Percentiles rank a stretch among this genome's conserved stretches.
Evolutionary conservation across 1,139 yeast species (phyloP).

Genomic region (Suhomyces anneliseae): DNA sequence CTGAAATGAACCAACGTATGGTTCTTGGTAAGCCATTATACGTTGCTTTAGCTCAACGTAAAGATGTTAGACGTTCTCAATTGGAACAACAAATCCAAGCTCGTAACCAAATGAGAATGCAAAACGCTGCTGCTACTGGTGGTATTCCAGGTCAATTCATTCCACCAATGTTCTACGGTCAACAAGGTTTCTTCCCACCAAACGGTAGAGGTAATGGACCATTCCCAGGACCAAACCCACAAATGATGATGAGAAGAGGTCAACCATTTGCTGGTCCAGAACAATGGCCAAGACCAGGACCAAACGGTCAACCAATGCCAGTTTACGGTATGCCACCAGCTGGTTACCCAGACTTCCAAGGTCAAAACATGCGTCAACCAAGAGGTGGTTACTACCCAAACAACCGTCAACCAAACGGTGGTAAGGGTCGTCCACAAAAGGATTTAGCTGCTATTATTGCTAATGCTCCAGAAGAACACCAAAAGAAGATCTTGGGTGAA

Average conservation of each 20-base stretch:
- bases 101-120: constrained; percentile 97
- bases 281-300: constrained; percentile 78
- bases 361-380: constrained; percentile 46
- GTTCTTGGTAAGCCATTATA: constrained; percentile 94
- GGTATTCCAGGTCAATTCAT: constrained; percentile 95
- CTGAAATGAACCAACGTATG: constrained; percentile 98
- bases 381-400: constrained; percentile 49
- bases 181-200: constrained; percentile 82
- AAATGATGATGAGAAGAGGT: constrained; percentile 80
- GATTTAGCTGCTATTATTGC: constrained; percentile 62
- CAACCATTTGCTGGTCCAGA: constrained; percentile 54
- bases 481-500: constrained; percentile 96
- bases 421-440: constrained; percentile 38
- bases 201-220: constrained; percentile 81
- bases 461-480: constrained; percentile 77
- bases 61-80: constrained; percentile 97
- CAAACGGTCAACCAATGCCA: constrained; percentile 78
- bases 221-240: constrained; percentile 77
- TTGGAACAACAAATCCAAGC: constrained; percentile 98
- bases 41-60: constrained; percentile 98
- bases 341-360: constrained; percentile 56
- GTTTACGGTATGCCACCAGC: constrained; percentile 85
- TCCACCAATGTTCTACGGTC: constrained; percentile 92
- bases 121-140: constrained; percentile 84
- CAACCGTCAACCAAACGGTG: constrained; percentile 36